Percentiles rank a stretch among this genome's conserved stretches.
These are phyloP conservation scores for Sophora flavescens DNA, from an alignment of 306 rosid genomes.

Conservation along the genomic window DNA sequence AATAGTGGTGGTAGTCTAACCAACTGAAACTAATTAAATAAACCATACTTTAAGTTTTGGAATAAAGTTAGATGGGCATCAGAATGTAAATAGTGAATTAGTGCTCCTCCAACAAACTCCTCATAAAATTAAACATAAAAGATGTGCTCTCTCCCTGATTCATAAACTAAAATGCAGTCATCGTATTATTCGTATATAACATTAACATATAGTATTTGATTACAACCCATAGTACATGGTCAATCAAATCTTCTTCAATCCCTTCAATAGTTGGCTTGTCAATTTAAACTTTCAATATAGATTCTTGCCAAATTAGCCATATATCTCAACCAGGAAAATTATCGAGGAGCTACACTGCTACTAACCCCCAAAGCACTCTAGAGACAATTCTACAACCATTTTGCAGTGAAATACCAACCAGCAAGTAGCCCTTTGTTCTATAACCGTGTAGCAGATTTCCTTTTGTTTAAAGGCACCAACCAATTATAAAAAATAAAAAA, in stretches of 20 bases:
- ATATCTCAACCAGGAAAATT: background rate
- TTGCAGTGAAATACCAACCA: too few relatives aligned
- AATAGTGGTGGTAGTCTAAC: too few relatives aligned
- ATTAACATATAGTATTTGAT: constrained; percentile 1
- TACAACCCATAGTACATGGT: constrained; percentile 27
- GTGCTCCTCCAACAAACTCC: background rate
- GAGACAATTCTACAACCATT: background rate
- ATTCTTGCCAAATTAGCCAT: constrained; percentile 1
- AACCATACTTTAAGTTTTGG: too few relatives aligned
- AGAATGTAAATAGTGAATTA: too few relatives aligned
- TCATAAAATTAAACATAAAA: constrained; percentile 14
- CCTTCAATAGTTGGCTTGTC: constrained; percentile 11
- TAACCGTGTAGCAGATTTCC: too few relatives aligned
- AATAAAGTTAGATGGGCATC: too few relatives aligned
- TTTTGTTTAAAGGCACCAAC: too few relatives aligned
- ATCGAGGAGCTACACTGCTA: constrained; percentile 26
- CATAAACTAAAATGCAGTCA: constrained; percentile 14
- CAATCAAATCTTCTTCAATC: background rate
- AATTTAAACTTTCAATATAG: constrained; percentile 30
- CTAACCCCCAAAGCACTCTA: constrained; percentile 25
- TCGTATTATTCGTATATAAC: background rate
- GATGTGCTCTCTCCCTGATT: background rate
- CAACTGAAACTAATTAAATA: too few relatives aligned
- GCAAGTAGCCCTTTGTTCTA: too few relatives aligned
- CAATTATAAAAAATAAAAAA: too few relatives aligned